A percentile compares a stretch with the other conserved stretches of the same genome.
phyloP scores from a whole-genome alignment of 2,329 filamentous ascomycete genomes.

The Pseudogymnoascus sp. region DNA sequence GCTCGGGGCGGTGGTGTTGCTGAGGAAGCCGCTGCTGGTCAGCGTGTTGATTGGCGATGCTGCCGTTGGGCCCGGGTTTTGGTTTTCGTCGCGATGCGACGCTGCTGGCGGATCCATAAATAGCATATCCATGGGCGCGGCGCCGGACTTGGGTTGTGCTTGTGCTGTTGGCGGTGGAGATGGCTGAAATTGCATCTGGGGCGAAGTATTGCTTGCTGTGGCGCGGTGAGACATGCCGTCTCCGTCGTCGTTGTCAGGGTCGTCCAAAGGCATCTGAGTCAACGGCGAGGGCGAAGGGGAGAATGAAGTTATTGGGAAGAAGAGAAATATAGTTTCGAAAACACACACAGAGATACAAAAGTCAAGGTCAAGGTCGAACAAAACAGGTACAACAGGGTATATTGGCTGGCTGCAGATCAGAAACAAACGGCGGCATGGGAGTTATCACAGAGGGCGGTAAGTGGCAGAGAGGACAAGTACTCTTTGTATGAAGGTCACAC shows the following conservation, averaged over 20 bases:
- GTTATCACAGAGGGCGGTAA: background rate
- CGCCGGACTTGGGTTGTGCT: conserved; percentile 1
- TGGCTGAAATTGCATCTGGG: background rate
- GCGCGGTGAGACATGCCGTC: conserved; percentile 3
- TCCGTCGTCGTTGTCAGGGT: conserved; percentile 1
- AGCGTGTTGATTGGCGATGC: background rate
- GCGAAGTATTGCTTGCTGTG: background rate
- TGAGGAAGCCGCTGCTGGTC: background rate
- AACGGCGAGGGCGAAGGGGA: background rate
- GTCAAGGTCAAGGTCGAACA: background rate
- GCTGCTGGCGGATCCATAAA: conserved; percentile 2
- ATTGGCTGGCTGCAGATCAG: background rate
- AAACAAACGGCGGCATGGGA: background rate
- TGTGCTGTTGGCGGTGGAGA: background rate
- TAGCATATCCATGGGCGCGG: background rate
- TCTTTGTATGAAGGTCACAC: background rate
- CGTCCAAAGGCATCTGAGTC: background rate
- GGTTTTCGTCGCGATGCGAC: conserved; percentile 2
- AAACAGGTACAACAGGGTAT: conserved; percentile 2
- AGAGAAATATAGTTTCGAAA: background rate
- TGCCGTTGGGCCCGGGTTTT: background rate
- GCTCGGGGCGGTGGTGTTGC: background rate
- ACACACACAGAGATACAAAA: background rate
- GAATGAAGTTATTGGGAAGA: background rate
- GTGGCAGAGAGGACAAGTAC: background rate